Base-by-base conservation (phyloP, 257 asterid species). In the Rhazya stricta region DNA sequence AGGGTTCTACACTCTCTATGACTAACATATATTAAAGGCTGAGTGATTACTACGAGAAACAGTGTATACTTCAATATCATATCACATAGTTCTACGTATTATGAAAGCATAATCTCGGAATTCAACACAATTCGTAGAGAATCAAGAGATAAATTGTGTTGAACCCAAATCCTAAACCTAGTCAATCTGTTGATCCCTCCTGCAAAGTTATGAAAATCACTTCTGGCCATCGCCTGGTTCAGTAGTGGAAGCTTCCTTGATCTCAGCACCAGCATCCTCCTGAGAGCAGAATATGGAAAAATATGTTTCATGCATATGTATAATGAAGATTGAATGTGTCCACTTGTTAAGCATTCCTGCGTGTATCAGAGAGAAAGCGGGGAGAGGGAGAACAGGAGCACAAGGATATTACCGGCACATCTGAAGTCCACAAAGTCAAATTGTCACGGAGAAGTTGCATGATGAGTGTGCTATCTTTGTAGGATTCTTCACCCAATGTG, bases 391-490 rank as follows among this genome's bases (percentile, higher is more conserved):
- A 61, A 8, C 5, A 23, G 13, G 29, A 71, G 32, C 30, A 8
- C 54, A 29, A 76, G 36, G 34, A 30, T 29, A 1, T 12, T 78
- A 80, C 84, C 46, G 72, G 84, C 27, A 54, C 67, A 57, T 80
- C 84, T n/a, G 84, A 76, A 66, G 84, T 80, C 84, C 84, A 80
- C 58, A 80, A 39, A 72, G 84, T 80, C 45, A 80, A 76, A 61
- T 80, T 80, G 76, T 80, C 84, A 1, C 84, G 80, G 32, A 80
- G 80, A 68, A 80, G 84, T 72, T 80, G 84, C 84, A 80, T 80
- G 58, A 80, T 80, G 43, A 80, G 81, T 2, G 84, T 80, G 66
- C 84, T 80, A 68, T 80, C 84, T 48, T 80, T 76, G 73, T 80
- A 80, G 23, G 84, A 80, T 67, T 80, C 84, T 72, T 76, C 84